Evolutionary conservation across 495 filamentous ascomycete species (phyloP).

Genomic region (Trichoderma asperelloides): DNA sequence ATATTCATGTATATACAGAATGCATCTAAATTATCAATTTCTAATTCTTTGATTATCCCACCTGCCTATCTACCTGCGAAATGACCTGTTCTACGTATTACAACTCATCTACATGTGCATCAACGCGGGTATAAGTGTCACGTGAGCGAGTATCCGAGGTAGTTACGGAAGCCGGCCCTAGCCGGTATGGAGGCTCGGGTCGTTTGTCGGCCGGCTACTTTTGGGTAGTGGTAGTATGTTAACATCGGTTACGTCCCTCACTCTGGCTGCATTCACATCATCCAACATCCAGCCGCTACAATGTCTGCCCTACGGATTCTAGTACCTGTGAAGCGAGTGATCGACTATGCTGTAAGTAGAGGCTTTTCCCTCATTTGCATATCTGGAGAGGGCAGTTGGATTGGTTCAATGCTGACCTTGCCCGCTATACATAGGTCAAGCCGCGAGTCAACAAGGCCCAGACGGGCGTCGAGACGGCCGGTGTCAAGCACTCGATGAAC

Average conservation of each 20-base stretch:
- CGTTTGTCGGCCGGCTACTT: slow-evolving; percentile 6
- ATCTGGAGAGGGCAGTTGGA: not conserved
- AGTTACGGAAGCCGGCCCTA: slow-evolving; percentile 25
- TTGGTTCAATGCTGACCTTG: not conserved
- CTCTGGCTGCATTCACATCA: not conserved
- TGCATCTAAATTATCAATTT: not conserved
- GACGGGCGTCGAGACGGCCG: slow-evolving; percentile 83
- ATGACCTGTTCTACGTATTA: not conserved
- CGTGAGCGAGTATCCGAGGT: slow-evolving; percentile 23
- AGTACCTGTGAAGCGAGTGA: slow-evolving; percentile 94
- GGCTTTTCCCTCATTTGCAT: slow-evolving; percentile 3
- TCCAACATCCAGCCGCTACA: slow-evolving; percentile 11
- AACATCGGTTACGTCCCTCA: not conserved
- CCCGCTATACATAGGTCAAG: slow-evolving; percentile 59
- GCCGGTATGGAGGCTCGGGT: slow-evolving; percentile 15
- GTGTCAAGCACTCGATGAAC: slow-evolving; percentile 96
- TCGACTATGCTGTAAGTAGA: slow-evolving; percentile 88
- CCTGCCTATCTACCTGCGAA: not conserved
- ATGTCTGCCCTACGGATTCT: slow-evolving; percentile 89
- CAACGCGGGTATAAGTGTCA: not conserved
- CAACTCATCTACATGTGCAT: not conserved
- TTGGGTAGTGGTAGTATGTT: not conserved
- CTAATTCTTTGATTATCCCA: not conserved
- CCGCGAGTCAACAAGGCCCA: slow-evolving; percentile 93
- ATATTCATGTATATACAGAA: not conserved